Conservation (phyloP, 768 basidiomycete species). For the Rhizopogon sp. region DNA sequence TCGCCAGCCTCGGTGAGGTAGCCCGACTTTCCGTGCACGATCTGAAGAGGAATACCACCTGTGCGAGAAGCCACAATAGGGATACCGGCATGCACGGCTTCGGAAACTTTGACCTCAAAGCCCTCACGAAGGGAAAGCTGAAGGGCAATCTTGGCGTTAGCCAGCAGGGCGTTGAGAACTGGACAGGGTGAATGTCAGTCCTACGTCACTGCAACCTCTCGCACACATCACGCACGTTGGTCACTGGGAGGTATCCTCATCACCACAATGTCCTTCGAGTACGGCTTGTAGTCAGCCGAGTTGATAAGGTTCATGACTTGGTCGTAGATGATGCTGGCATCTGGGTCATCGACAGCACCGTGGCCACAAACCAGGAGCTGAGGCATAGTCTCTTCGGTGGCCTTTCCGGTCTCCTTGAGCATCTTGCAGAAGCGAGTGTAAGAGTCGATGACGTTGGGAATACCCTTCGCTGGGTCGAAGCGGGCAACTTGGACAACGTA, state of each 20-base stretch:
- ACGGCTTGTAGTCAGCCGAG: slow-evolving; percentile 46
- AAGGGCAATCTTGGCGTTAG: slow-evolving; percentile 83
- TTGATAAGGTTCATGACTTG: slow-evolving; percentile 60
- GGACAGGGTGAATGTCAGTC: slow-evolving; percentile 3
- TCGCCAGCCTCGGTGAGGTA: slow-evolving; percentile 78
- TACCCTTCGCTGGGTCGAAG: slow-evolving; percentile 87
- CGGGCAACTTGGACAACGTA: slow-evolving; percentile 92
- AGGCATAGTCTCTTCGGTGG: slow-evolving; percentile 49
- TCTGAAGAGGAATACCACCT: slow-evolving; percentile 92
- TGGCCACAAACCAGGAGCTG: slow-evolving; percentile 86
- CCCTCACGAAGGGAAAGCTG: slow-evolving; percentile 94
- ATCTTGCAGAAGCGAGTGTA: slow-evolving; percentile 79
- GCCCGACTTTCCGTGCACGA: slow-evolving; percentile 84
- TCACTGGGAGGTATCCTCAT: slow-evolving; percentile 82
- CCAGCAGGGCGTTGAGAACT: slow-evolving; percentile 87
- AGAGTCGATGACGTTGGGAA: slow-evolving; percentile 80
- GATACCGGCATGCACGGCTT: slow-evolving; percentile 87
- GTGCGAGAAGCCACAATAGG: slow-evolving; percentile 82
- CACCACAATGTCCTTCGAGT: slow-evolving; percentile 62
- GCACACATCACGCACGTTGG: slow-evolving; percentile 49
- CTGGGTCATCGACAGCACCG: slow-evolving; percentile 92
- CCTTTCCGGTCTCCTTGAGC: slow-evolving; percentile 40
- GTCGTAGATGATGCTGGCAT: slow-evolving; percentile 90
- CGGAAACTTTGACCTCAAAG: slow-evolving; percentile 96
- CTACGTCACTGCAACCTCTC: slow-evolving; percentile 4